Conservation (phyloP, 1,284 basidiomycete species). For the Ceratobasidium sp. region DNA sequence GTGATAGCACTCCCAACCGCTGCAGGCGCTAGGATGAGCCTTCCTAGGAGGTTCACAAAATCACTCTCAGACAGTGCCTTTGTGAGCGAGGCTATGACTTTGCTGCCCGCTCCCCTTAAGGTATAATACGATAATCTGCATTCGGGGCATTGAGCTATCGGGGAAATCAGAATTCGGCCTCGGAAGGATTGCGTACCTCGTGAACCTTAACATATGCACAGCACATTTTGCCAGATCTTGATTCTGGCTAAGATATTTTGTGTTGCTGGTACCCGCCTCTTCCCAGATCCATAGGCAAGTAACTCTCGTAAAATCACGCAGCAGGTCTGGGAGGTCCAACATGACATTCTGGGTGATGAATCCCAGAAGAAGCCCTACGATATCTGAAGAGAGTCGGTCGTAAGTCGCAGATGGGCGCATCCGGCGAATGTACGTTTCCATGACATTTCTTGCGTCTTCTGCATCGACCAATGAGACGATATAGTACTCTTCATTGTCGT, state of each 20-base stretch:
- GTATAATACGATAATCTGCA: not conserved
- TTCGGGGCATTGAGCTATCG: not conserved
- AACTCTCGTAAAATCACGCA: not conserved
- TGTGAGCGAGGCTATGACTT: not conserved
- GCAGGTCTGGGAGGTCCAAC: not conserved
- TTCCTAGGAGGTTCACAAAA: slow-evolving; percentile 6
- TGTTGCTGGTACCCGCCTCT: not conserved
- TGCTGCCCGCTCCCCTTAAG: not conserved
- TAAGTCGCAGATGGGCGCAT: not conserved
- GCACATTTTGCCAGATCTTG: not conserved
- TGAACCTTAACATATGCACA: not conserved
- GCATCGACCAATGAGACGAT: not conserved
- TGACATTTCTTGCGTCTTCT: slow-evolving; percentile 2
- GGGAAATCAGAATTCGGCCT: too few species aligned
- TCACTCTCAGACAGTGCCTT: slow-evolving; percentile 5
- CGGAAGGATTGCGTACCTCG: not conserved
- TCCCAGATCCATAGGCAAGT: slow-evolving; percentile 15
- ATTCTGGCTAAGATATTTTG: not conserved
- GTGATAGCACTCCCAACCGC: not conserved
- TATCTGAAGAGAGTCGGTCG: not conserved
- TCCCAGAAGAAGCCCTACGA: not conserved
- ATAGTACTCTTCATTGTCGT: not conserved
- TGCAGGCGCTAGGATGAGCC: not conserved
- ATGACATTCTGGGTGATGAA: slow-evolving; percentile 2
- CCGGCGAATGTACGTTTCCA: not conserved